Evolutionary conservation across 1,284 basidiomycete species (phyloP).

Genomic region (Naganishia albida): DNA sequence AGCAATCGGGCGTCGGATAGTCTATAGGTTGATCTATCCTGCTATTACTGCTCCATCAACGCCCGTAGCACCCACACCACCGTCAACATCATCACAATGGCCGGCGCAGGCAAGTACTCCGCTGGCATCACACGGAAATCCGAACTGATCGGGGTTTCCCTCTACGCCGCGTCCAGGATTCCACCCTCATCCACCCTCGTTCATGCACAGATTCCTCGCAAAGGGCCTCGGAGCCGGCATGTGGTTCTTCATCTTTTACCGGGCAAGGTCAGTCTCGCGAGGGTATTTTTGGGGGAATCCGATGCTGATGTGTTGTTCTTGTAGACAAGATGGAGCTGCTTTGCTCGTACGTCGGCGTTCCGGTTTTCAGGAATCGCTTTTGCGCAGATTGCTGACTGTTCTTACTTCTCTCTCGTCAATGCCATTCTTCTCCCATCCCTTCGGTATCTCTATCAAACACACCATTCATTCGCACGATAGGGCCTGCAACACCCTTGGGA

Average conservation of each 20-base stretch:
- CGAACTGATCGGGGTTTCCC: not conserved
- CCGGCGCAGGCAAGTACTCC: conserved; percentile 40
- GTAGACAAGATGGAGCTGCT: conserved; percentile 58
- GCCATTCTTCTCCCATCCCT: not conserved
- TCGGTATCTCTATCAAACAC: not conserved
- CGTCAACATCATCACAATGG: conserved; percentile 36
- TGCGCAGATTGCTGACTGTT: not conserved
- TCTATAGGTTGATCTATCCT: too few relatives aligned
- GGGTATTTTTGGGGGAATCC: not conserved
- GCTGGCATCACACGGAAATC: not conserved
- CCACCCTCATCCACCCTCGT: conserved; percentile 77
- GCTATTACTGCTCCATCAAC: too few relatives aligned
- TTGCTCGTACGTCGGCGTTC: conserved; percentile 52
- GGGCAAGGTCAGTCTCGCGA: conserved; percentile 68
- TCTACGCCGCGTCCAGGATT: conserved; percentile 61
- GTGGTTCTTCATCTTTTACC: conserved; percentile 99
- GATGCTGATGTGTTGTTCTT: not conserved
- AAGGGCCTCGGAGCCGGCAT: conserved; percentile 85
- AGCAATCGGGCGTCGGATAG: conserved; percentile 12
- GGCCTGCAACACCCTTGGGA: conserved; percentile 60
- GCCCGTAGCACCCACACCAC: not conserved
- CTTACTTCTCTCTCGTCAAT: not conserved
- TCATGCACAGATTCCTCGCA: conserved; percentile 72
- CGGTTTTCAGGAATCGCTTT: not conserved
- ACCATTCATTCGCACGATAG: conserved; percentile 39